Base-by-base conservation (phyloP, 2,329 filamentous ascomycete species). In the Pseudopithomyces chartarum region DNA sequence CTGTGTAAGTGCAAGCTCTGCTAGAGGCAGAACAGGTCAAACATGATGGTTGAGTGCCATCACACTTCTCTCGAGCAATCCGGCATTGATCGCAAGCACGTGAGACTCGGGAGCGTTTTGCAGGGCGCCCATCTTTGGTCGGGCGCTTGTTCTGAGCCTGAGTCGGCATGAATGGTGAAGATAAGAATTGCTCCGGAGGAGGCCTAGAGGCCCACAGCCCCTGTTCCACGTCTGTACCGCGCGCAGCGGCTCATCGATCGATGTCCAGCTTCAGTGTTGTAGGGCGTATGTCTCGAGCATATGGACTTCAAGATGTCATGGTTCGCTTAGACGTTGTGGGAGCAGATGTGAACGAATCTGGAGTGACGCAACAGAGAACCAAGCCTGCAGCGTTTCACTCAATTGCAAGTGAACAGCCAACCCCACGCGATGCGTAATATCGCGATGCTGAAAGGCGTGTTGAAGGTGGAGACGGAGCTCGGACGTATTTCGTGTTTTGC, bases 21-120 rank as follows among this genome's bases (percentile, higher is more conserved):
- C 83, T 85, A 58, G 88, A 84, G 4, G 83, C 79, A 6, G 81
- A 80, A 75, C 90, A 92, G 2, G 87, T 87, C 45, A 84, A 85
- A 71, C 89, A 92, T 13, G 80, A 79, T 6, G 89, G 89, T 61
- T 87, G 85, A 11, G 80, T 79, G 15, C 90, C 89, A 66, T 92
- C 88, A 73, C 89, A 92, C 68, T 89, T 90, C 73, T 91, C 88
- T 59, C 87, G 84, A 49, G 86, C 86, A 13, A 81, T 81, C 45
- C 88, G 83, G 68, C 88, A 90, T 62, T 86, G 86, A 66, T 90
- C 87, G 74, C 88, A 90, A 33, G 88, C 88, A 59, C 87, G 80
- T 26, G 87, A 89, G 7, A 90, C 87, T 56, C 87, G 80, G 64
- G 87, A 86, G 39, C 87, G 81, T 73, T 89, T 72, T 66, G 55